These are phyloP conservation scores for Macrophomina pseudophaseolina DNA, from an alignment of 2,329 filamentous ascomycete genomes.

Conservation along the genomic window DNA sequence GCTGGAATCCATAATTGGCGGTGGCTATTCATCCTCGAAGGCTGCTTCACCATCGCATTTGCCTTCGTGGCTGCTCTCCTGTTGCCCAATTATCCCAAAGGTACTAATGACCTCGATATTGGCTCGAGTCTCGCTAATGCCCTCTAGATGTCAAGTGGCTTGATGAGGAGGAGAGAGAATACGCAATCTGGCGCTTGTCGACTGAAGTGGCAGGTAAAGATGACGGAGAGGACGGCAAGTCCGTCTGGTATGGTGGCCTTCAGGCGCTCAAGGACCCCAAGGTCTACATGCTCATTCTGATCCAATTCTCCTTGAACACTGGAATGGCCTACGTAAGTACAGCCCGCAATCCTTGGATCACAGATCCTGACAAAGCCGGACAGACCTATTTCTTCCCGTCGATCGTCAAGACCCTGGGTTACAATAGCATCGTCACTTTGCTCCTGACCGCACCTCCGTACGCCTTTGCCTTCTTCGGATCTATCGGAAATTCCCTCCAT, in stretches of 20 bases:
- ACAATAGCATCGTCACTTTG: conserved; percentile 29
- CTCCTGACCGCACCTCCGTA: conserved; percentile 56
- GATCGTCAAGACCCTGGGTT: conserved; percentile 45
- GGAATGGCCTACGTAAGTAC: conserved; percentile 58
- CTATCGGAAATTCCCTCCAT: conserved; percentile 46
- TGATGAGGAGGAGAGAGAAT: conserved; percentile 17
- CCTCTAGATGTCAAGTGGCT: conserved; percentile 60
- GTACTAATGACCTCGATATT: background rate
- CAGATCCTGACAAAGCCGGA: conserved; percentile 54
- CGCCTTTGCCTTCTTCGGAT: conserved; percentile 64
- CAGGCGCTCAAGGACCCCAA: conserved; percentile 66
- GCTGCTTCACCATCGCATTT: conserved; percentile 42
- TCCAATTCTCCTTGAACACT: conserved; percentile 45
- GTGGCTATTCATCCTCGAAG: conserved; percentile 44
- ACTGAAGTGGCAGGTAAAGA: conserved; percentile 64
- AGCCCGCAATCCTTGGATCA: background rate
- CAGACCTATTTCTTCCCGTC: conserved; percentile 66
- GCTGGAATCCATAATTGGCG: conserved; percentile 43
- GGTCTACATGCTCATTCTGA: conserved; percentile 68
- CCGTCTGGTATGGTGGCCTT: conserved; percentile 58
- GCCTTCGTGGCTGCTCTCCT: conserved; percentile 41
- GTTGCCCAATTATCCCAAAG: conserved; percentile 44
- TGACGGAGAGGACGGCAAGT: conserved; percentile 59
- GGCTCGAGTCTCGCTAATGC: conserved; percentile 46
- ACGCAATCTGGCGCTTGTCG: conserved; percentile 58